Base-by-base conservation (phyloP, 192 early-diverging fungal genomes). In the Phlyctochytrium planicorne region DNA sequence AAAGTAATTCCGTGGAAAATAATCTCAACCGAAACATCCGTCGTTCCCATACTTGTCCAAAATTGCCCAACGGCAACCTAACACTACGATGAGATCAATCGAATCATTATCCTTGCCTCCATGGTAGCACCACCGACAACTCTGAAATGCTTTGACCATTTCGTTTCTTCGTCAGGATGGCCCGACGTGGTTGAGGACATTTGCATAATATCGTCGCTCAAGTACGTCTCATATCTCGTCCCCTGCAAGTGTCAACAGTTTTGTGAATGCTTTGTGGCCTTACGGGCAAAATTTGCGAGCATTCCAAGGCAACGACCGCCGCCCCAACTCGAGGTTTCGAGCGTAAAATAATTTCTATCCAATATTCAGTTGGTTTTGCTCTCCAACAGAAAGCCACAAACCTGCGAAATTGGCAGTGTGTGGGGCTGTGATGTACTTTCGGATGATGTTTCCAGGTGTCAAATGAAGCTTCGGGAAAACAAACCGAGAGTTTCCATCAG, bases 371-470 rank as follows among this genome's bases (percentile, higher is more conserved):
- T n/a, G n/a, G n/a, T n/a, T n/a, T n/a, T n/a, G n/a, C n/a, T n/a
- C n/a, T n/a, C n/a, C n/a, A n/a, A n/a, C n/a, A n/a, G n/a, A n/a
- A n/a, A n/a, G n/a, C n/a, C n/a, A n/a, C n/a, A n/a, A n/a, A 80
- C 82, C 82, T 10, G 88, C 91, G 63, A 88, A 84, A 52, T 93
- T 94, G n/a, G 94, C 91, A 34, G 91, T 91, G 0, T 67, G 61
- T 2, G 97, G 97, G 29, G 96, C 93, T 32, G 71, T 80, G 23
- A 99, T 74, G 69, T 95, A 95, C 25, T 82, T 80, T 35, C 97
- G 88, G 63, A 87, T 77, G 60, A 97, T 88, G 29, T 86, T 80
- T 14, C 94, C 93, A 24, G 93, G 89, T 10, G 75, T 75, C 60
- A 93, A 94, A 25, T 36, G 73, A 34, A 93, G 63, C 10, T 77